Evolutionary conservation across 768 basidiomycete genomes (phyloP).

Genomic region (Rhodosporidiobolus sp.): DNA sequence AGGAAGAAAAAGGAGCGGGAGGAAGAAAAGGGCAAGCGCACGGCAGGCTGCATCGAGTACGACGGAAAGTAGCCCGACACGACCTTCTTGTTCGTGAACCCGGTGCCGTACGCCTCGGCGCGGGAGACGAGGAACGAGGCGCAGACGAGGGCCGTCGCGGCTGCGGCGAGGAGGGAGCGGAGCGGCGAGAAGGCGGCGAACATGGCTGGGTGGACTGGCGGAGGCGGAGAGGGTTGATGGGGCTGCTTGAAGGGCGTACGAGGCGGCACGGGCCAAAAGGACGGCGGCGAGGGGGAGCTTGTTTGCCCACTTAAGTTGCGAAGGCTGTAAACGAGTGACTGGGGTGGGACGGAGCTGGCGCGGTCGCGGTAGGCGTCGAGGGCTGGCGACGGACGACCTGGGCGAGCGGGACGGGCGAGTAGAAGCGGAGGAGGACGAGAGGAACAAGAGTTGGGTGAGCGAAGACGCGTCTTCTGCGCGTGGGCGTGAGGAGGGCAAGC

Average conservation of each 20-base stretch:
- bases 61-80: conserved; percentile 19
- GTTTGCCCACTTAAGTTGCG: background rate
- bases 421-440: too few species aligned
- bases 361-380: too few species aligned
- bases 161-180: background rate
- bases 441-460: too few species aligned
- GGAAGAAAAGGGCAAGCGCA: background rate
- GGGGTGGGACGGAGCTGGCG: background rate
- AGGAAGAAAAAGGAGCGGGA: background rate
- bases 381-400: too few species aligned
- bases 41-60: conserved; percentile 3
- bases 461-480: too few species aligned
- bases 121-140: background rate
- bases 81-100: conserved; percentile 27
- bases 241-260: background rate
- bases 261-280: too few species aligned
- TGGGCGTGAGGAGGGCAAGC: too few species aligned
- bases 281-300: background rate
- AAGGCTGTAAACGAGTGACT: background rate
- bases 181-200: background rate
- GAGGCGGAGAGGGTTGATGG: background rate
- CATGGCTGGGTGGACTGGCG: background rate
- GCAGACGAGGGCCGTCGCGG: background rate
- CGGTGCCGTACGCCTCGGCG: conserved; percentile 13
- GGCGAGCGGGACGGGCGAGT: too few species aligned